These are phyloP conservation scores for Kalmusia sp. DNA, from an alignment of 2,329 filamentous ascomycete species.

Conservation along the genomic window DNA sequence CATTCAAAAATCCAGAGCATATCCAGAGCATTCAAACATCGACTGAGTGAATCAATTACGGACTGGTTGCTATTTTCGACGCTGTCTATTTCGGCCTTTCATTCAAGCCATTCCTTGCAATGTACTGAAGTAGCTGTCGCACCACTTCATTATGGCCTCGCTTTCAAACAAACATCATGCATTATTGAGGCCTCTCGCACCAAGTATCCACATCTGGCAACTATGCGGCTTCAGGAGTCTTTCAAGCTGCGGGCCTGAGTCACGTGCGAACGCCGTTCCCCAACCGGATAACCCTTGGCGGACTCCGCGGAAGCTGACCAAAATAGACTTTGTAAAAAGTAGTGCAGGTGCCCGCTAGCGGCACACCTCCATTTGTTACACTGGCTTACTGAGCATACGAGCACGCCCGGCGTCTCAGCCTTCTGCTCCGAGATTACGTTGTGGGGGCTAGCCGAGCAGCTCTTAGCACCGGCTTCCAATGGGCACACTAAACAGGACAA, in stretches of 20 bases:
- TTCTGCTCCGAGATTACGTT: constrained; percentile 8
- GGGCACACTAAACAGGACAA: neutral
- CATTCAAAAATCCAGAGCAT: no score
- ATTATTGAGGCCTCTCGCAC: neutral
- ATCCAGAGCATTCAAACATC: no score
- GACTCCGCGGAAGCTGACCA: neutral
- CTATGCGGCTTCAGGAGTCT: neutral
- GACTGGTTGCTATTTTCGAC: no score
- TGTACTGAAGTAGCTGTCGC: no score
- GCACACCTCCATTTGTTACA: neutral
- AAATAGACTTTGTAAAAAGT: neutral
- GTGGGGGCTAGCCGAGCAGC: neutral
- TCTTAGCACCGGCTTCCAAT: neutral
- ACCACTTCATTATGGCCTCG: no score
- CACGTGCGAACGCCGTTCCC: neutral
- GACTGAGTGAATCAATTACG: no score
- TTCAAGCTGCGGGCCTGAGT: neutral
- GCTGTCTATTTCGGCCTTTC: no score
- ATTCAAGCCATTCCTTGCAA: no score
- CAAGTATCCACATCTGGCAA: neutral
- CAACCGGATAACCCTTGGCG: neutral
- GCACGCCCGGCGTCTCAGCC: constrained; percentile 13
- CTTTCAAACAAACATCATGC: no score
- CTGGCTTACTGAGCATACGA: constrained; percentile 1
- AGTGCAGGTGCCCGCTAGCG: neutral